phyloP scores from a whole-genome alignment of 1,284 basidiomycete species.

The Puccinia novopanici region DNA sequence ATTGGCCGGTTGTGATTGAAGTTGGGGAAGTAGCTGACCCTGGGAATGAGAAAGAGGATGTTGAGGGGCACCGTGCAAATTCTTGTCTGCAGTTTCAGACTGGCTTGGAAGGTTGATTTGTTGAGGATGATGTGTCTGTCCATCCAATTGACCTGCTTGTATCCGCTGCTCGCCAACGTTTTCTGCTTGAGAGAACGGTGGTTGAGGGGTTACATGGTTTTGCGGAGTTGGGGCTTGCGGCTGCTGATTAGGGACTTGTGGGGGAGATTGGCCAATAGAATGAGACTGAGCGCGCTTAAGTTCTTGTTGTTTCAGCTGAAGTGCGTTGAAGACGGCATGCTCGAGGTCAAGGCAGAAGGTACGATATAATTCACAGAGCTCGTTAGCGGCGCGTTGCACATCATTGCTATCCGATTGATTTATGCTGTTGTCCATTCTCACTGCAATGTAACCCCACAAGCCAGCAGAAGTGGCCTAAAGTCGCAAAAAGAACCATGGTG shows the following conservation, averaged over 20 bases:
- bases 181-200: constrained; percentile 1
- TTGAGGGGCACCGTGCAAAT: not conserved
- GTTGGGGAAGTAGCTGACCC: constrained; percentile 5
- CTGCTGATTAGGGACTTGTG: constrained; percentile 18
- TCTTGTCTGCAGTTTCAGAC: constrained; percentile 16
- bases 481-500: not conserved
- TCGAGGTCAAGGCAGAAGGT: constrained; percentile 43
- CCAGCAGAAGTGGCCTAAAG: constrained; percentile 23
- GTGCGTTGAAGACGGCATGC: constrained; percentile 10
- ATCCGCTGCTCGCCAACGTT: constrained; percentile 13
- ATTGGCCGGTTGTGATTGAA: constrained; percentile 24
- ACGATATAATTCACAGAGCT: constrained; percentile 45
- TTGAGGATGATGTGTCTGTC: constrained; percentile 12
- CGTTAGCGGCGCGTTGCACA: constrained; percentile 24
- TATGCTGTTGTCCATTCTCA: constrained; percentile 16
- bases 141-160: not conserved
- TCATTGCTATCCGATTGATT: constrained; percentile 43
- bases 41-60: constrained; percentile 3
- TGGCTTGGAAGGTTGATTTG: constrained; percentile 15
- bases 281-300: constrained; percentile 6
- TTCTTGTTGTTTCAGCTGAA: constrained; percentile 41
- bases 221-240: constrained; percentile 27
- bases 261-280: constrained; percentile 14
- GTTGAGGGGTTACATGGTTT: constrained; percentile 12
- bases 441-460: constrained; percentile 29